Evolutionary conservation across 495 filamentous ascomycete genomes (phyloP), one percentile per base, ranked within the genome.

Genomic region (Talaromyces adpressus): DNA sequence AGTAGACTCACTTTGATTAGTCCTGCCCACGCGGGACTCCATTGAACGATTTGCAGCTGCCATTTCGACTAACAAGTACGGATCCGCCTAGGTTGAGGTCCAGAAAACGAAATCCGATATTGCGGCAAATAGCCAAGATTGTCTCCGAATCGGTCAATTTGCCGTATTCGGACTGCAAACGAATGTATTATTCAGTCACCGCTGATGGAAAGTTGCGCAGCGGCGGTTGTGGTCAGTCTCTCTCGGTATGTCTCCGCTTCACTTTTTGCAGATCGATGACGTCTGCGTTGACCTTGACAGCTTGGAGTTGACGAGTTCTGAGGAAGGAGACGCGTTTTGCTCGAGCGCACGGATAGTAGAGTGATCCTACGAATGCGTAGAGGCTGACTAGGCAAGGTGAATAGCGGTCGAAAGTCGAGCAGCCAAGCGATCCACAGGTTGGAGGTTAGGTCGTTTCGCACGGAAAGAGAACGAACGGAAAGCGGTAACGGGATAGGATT

Each of bases 21-120:
- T 85, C 69, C 89, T 83, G 66, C 89, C 89, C 62, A 84, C 85
- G 61, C 89, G 88, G 68, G 88, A 86, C 82, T 91, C 86, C 87
- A 92, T 92, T 34, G 86, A 80, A 61, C 87, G 87, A 75, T 39
- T 62, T 52, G 45, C 16, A 62, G 59, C 60, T 12, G 60, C 60
- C 60, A 62, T 62, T 23, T 62, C 7, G 20, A 6, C 22, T 56
- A 14, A 56, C 23, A 14, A 22, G 27, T 56, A 16, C 27, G 12
- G 52, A 56, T 56, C 52, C 27, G 45, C 9, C 16, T 20, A 49
- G 16, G 45, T 49, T 20, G 45, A 20, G 45, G 45, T 49, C 16
- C 45, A 49, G 11, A 20, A 6, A 49, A 22, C 45, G 18, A 49
- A 49, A 49, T 18, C 18, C 45, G 18, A 49, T 3, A 18, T 8